Evolutionary conservation across 106 monocot species (phyloP).

Genomic region (Dendrobium huoshanense): DNA sequence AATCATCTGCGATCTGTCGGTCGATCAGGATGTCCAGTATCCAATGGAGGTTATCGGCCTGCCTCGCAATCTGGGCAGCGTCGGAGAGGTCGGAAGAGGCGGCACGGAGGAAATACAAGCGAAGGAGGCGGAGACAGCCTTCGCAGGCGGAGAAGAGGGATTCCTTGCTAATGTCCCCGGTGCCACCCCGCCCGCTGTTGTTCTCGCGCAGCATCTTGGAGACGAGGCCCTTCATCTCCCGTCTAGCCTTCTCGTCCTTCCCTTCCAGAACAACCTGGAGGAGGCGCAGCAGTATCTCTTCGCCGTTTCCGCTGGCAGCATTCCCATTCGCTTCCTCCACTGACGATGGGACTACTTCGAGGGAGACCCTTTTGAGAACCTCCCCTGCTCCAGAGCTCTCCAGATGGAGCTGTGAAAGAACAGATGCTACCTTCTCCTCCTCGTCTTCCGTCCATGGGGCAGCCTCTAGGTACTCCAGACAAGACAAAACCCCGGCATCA

Average conservation of each 20-base stretch:
- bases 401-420: constrained; percentile 70
- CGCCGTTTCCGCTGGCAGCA: constrained; percentile 12
- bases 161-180: constrained; percentile 64
- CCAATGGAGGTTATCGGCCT: constrained; percentile 94
- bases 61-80: constrained; percentile 53
- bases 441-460: constrained; percentile 98
- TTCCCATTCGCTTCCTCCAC: constrained; percentile 17
- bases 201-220: constrained; percentile 94
- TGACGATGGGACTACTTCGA: constrained; percentile 30
- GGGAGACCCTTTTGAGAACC: constrained; percentile 82
- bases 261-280: constrained; percentile 94
- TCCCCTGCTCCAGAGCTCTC: constrained; percentile 71
- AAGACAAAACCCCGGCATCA: constrained; percentile 73
- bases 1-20: constrained; percentile 77
- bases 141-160: constrained; percentile 80
- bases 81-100: constrained; percentile 42
- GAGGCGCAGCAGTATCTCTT: constrained; percentile 73
- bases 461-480: constrained; percentile 90
- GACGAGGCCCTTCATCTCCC: constrained; percentile 93
- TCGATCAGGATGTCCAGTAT: constrained; percentile 84
- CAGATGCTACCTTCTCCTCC: constrained; percentile 86
- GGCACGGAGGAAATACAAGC: constrained; percentile 32
- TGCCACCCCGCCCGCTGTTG: constrained; percentile 10
- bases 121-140: constrained; percentile 53
- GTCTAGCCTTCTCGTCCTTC: constrained; percentile 88